Percentiles rank a stretch among this genome's conserved stretches.
phyloP scores from a whole-genome alignment of 176 grass and related monocot species.

The Olyra latifolia region DNA sequence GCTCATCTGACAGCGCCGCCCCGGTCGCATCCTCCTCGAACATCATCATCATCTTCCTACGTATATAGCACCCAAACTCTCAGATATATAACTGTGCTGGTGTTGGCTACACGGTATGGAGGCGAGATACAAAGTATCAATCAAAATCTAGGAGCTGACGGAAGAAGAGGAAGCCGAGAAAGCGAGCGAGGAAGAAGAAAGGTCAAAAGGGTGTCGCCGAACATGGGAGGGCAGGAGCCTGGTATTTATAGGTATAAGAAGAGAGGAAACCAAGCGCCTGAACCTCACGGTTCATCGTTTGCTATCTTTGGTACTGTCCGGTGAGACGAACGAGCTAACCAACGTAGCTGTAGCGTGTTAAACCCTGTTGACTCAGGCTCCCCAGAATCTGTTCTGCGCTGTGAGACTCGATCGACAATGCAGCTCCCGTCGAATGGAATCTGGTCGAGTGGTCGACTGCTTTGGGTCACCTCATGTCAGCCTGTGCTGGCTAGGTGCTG shows the following conservation, averaged over 20 bases:
- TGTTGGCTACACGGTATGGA: slow-evolving; percentile 6
- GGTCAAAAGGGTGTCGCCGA: slow-evolving; percentile 31
- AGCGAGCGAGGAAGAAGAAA: slow-evolving; percentile 25
- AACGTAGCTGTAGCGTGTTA: neutral
- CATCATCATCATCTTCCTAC: slow-evolving; percentile 15
- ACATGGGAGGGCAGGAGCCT: slow-evolving; percentile 16
- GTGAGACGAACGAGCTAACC: neutral
- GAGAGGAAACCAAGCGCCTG: neutral
- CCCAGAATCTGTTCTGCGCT: neutral
- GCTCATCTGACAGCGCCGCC: neutral
- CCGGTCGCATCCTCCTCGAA: slow-evolving; percentile 8
- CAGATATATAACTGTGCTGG: neutral
- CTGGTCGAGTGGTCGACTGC: slow-evolving; percentile 52
- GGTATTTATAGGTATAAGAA: slow-evolving; percentile 37
- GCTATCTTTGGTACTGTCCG: slow-evolving; percentile 30
- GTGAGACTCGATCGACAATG: slow-evolving; percentile 14
- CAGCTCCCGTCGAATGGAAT: slow-evolving; percentile 29
- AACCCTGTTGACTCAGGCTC: neutral
- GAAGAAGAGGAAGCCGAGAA: neutral
- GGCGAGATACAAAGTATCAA: slow-evolving; percentile 19
- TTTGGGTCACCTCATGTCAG: slow-evolving; percentile 49
- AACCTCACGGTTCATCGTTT: slow-evolving; percentile 4
- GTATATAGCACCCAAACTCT: neutral
- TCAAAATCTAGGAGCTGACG: neutral
- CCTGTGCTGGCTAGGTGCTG: neutral